Conservation (phyloP, 164 flowering plant species). For the Macadamia tetraphylla region DNA sequence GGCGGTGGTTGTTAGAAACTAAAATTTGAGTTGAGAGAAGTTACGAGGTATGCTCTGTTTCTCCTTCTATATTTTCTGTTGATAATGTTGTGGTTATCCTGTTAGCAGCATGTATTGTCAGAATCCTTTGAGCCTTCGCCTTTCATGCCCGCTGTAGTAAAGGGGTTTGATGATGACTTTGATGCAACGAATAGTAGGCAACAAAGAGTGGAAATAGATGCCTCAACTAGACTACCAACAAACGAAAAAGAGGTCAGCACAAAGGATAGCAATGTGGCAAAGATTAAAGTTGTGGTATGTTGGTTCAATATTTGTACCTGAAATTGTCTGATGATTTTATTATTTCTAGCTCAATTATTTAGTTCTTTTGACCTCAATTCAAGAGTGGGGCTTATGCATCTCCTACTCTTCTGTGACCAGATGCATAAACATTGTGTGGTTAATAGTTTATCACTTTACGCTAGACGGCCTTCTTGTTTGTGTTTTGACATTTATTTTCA, state of each 20-base stretch:
- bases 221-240: constrained; percentile 27
- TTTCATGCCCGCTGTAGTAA: constrained; percentile 55
- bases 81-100: constrained; percentile 5
- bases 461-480: neutral
- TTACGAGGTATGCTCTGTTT: too few relatives aligned
- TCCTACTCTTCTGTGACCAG: neutral
- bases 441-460: neutral
- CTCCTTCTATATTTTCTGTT: neutral
- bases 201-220: constrained; percentile 47
- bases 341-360: too few relatives aligned
- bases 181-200: constrained; percentile 33
- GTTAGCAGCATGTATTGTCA: constrained; percentile 71
- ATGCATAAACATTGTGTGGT: neutral
- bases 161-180: constrained; percentile 54
- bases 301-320: neutral
- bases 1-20: too few relatives aligned
- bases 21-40: too few relatives aligned
- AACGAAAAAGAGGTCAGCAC: constrained; percentile 54
- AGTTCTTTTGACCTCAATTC: too few relatives aligned
- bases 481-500: too few relatives aligned
- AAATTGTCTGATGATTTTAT: too few relatives aligned
- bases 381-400: too few relatives aligned
- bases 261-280: constrained; percentile 80
- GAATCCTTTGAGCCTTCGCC: constrained; percentile 97
- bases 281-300: constrained; percentile 95